Evolutionary conservation across 192 early-diverging fungal species (phyloP).

Genomic region (Umbelopsis vinacea): DNA sequence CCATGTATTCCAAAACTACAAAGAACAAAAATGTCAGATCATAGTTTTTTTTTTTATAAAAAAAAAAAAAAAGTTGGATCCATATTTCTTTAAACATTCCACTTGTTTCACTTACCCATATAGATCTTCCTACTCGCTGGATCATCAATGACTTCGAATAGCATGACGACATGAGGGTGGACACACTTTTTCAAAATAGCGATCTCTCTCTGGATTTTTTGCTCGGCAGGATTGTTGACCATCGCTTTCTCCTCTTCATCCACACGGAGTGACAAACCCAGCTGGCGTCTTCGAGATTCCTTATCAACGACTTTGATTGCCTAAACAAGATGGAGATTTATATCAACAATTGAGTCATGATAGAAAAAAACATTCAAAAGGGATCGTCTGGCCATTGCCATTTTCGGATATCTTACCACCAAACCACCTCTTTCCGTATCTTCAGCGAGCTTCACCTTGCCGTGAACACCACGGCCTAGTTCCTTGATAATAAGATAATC

Average conservation of each 20-base stretch:
- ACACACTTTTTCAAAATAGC: constrained; percentile 95
- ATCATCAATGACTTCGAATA: constrained; percentile 96
- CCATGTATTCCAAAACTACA: constrained; percentile 86
- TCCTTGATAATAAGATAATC: constrained; percentile 91
- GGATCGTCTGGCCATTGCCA: not conserved
- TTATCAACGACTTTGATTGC: constrained; percentile 76
- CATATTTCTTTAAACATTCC: not conserved
- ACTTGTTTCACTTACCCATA: constrained; percentile 56
- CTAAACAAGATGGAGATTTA: constrained; percentile 37
- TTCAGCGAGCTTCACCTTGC: constrained; percentile 91
- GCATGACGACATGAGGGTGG: constrained; percentile 89
- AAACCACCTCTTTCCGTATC: constrained; percentile 81
- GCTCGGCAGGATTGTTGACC: constrained; percentile 52
- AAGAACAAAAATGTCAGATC: not conserved
- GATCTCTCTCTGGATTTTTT: constrained; percentile 94
- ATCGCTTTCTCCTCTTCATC: constrained; percentile 43
- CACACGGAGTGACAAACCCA: constrained; percentile 22
- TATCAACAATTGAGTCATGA: not conserved
- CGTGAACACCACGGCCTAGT: constrained; percentile 92
- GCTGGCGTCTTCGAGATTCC: constrained; percentile 52
- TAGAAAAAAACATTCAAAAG: not conserved
- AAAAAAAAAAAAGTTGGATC: not conserved
- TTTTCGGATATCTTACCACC: constrained; percentile 58
- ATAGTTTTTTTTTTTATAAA: too few species aligned
- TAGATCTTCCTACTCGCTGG: constrained; percentile 90